Evolutionary conservation across 1,284 basidiomycete genomes (phyloP), one percentile per base, ranked within the genome.

Genomic region (Nidula niveotomentosa): DNA sequence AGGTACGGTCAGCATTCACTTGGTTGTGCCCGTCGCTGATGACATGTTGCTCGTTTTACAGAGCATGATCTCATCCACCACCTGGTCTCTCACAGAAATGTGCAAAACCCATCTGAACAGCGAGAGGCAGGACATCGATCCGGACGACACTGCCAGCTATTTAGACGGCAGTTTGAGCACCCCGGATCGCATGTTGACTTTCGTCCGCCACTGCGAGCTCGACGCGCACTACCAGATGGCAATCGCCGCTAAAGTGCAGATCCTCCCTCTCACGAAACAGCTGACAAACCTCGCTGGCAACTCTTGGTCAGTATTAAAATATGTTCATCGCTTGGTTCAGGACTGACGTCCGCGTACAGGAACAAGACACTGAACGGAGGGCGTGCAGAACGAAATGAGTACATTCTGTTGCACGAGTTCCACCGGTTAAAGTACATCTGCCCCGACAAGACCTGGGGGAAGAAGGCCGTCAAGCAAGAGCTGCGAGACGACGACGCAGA

Each of bases 51-150:
- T 30, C 30, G 30, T 41, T 35, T 8, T 36, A 17, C 59, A 94
- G 92, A 88, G 90, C 39, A 96, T 96, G 92, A 96, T 98, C 64
- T 75, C 87, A 15, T 99, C 93, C 9, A 97, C 90, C 30, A 98
- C 96, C 0, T 99, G 97, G 97, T 97, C 96, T 2, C 76, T 99
- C 54, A 96, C 93, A 8, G 97, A 99, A 72, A 98, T 98, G 93
- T 94, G 91, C 72, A 84, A 82, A 58, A 94, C 94, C 0, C 92
- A 97, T 68, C 84, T 99, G 61, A 90, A 91, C 60, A 83, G 84
- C 56, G 86, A 90, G 51, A 79, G 95, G 43, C 90, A 96, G 67
- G 95, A 97, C 60, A 95, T 98, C 58, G 96, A 99, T 65, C 91
- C 95, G 0, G 96, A 98, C 60, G 96, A 99, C 64, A 96, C 94